A percentile compares a stretch with the other conserved stretches of the same genome.
These are phyloP conservation scores for Massariosphaeria phaeospora DNA, from an alignment of 495 filamentous ascomycete species.

Conservation along the genomic window DNA sequence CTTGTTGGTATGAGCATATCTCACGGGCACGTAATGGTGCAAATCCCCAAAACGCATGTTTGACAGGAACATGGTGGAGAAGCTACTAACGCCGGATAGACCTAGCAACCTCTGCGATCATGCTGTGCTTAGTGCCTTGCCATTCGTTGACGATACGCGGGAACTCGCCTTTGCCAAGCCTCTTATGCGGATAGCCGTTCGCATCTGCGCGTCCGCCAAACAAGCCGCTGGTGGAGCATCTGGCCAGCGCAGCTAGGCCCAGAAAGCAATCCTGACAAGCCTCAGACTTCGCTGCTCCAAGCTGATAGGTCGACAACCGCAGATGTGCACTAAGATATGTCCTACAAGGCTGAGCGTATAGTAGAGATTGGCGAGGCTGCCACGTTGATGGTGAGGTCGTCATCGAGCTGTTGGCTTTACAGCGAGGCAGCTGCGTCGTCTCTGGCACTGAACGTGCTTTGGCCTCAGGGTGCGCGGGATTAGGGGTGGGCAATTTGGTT, in stretches of 20 bases:
- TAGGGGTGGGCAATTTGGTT: neutral
- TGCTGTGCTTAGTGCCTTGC: neutral
- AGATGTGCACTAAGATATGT: neutral
- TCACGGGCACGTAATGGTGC: no score
- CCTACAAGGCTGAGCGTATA: slow-evolving; percentile 1
- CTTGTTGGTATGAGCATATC: no score
- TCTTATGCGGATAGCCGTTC: slow-evolving; percentile 20
- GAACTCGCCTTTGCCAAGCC: slow-evolving; percentile 1
- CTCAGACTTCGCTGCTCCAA: neutral
- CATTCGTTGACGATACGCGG: neutral
- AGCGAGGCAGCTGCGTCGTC: neutral
- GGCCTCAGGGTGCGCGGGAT: neutral
- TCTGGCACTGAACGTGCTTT: neutral
- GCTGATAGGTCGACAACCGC: neutral
- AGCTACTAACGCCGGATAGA: no score
- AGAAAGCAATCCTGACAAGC: slow-evolving; percentile 14
- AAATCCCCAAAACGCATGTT: no score
- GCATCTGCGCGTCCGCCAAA: slow-evolving; percentile 14
- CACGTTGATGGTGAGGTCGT: slow-evolving; percentile 10
- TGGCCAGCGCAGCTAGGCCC: slow-evolving; percentile 11
- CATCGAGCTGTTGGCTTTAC: slow-evolving; percentile 7
- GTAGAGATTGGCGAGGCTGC: slow-evolving; percentile 4
- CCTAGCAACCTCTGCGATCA: neutral
- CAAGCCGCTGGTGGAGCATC: neutral
- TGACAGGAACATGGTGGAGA: no score